phyloP scores from a whole-genome alignment of 768 basidiomycete species.

The Bullera alba region DNA sequence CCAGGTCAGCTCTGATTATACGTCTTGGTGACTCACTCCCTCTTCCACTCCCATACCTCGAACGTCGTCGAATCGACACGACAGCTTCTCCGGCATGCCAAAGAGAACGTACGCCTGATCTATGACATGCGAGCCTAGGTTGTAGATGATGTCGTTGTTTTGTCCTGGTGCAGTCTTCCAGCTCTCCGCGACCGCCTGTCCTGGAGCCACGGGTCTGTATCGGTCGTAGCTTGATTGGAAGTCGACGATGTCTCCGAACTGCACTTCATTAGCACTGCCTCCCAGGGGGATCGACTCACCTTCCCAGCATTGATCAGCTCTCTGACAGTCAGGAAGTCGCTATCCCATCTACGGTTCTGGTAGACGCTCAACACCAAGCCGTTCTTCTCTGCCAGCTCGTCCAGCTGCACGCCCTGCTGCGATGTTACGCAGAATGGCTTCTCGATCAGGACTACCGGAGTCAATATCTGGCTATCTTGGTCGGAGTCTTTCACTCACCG shows the following conservation, averaged over 20 bases:
- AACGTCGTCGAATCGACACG: slow-evolving; percentile 36
- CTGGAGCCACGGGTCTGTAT: slow-evolving; percentile 52
- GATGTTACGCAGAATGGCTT: slow-evolving; percentile 31
- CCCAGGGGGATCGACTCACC: slow-evolving; percentile 49
- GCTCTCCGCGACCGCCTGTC: neutral
- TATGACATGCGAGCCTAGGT: slow-evolving; percentile 72
- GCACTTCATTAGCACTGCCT: neutral
- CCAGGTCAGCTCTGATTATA: neutral
- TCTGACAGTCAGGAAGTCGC: slow-evolving; percentile 39
- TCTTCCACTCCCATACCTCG: slow-evolving; percentile 46
- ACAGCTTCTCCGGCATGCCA: slow-evolving; percentile 63
- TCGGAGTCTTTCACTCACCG: slow-evolving; percentile 12
- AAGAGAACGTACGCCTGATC: slow-evolving; percentile 71
- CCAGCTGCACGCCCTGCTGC: slow-evolving; percentile 27
- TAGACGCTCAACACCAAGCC: slow-evolving; percentile 32
- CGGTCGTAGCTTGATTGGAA: slow-evolving; percentile 48
- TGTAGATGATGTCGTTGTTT: slow-evolving; percentile 63
- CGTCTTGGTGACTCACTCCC: slow-evolving; percentile 27
- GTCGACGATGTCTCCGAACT: slow-evolving; percentile 4
- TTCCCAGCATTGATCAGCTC: slow-evolving; percentile 20
- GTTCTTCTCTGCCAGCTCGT: slow-evolving; percentile 25
- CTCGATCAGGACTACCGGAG: slow-evolving; percentile 41
- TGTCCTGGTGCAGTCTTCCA: slow-evolving; percentile 72
- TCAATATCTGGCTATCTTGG: slow-evolving; percentile 53
- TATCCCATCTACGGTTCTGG: slow-evolving; percentile 43